phyloP scores from a whole-genome alignment of 2,329 filamentous ascomycete species.

The Hypoxylon sp. region DNA sequence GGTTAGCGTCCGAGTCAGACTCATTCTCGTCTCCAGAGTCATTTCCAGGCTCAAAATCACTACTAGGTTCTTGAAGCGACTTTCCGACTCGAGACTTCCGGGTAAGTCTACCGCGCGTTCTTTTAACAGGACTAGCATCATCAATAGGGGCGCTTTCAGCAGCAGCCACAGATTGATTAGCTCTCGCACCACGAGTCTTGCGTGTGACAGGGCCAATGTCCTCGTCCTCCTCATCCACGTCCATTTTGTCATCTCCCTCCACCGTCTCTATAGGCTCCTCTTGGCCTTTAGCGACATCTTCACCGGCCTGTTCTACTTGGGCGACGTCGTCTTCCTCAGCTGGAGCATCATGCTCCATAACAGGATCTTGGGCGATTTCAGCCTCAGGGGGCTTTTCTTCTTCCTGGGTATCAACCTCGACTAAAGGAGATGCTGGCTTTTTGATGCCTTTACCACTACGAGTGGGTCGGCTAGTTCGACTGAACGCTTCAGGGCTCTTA shows the following conservation, averaged over 20 bases:
- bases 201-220: constrained; percentile 65
- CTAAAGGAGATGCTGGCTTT: constrained; percentile 62
- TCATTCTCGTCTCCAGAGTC: constrained; percentile 70
- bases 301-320: constrained; percentile 43
- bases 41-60: constrained; percentile 73
- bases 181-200: constrained; percentile 59
- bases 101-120: constrained; percentile 64
- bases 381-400: constrained; percentile 56
- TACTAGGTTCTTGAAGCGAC: constrained; percentile 68
- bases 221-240: constrained; percentile 62
- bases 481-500: constrained; percentile 68
- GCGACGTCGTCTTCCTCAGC: constrained; percentile 36
- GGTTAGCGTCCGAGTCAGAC: constrained; percentile 56
- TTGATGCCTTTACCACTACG: constrained; percentile 68
- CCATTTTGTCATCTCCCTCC: constrained; percentile 52
- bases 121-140: constrained; percentile 51
- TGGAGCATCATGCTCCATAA: constrained; percentile 48
- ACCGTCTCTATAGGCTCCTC: constrained; percentile 54
- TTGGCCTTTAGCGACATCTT: constrained; percentile 41
- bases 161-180: constrained; percentile 37
- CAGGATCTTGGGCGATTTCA: constrained; percentile 53
- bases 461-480: constrained; percentile 61
- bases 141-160: constrained; percentile 46
- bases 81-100: constrained; percentile 64
- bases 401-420: constrained; percentile 70